Percentiles rank a stretch among this genome's conserved stretches.
Conservation (phyloP, 2,329 filamentous ascomycete genomes). For the Zopfia rhizophila region DNA sequence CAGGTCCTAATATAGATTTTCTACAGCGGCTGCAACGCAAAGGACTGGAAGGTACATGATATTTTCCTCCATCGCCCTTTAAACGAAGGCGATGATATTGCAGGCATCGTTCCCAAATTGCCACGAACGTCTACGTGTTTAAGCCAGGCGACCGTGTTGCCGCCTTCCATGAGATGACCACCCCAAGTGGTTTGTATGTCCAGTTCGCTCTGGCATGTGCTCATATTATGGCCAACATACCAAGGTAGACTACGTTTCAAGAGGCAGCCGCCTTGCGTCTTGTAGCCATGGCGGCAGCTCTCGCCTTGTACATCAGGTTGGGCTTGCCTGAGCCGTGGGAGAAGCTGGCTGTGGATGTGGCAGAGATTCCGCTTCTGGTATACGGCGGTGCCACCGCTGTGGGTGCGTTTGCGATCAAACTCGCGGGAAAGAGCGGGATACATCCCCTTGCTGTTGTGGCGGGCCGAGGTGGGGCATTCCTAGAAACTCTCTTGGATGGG, state of each 20-base stretch:
- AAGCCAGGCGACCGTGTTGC: slow-evolving; percentile 63
- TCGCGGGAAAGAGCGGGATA: slow-evolving; percentile 43
- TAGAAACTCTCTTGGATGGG: slow-evolving; percentile 44
- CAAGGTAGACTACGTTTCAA: slow-evolving; percentile 59
- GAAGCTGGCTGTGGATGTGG: neutral
- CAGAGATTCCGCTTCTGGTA: slow-evolving; percentile 33
- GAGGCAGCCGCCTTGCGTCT: slow-evolving; percentile 55
- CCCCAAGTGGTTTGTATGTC: slow-evolving; percentile 62
- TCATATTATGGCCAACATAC: slow-evolving; percentile 64
- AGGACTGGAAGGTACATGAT: too few relatives aligned
- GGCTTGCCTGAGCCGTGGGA: slow-evolving; percentile 50
- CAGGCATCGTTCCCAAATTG: slow-evolving; percentile 62
- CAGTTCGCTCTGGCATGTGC: slow-evolving; percentile 66
- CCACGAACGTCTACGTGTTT: slow-evolving; percentile 64
- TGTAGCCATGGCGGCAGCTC: slow-evolving; percentile 52
- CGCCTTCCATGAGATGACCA: slow-evolving; percentile 62
- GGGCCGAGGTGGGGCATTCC: slow-evolving; percentile 38
- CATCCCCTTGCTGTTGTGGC: slow-evolving; percentile 46
- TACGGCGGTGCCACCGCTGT: slow-evolving; percentile 48
- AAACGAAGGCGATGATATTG: slow-evolving; percentile 64
- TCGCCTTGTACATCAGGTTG: slow-evolving; percentile 52
- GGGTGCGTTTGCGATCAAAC: slow-evolving; percentile 43
- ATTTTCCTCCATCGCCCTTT: too few relatives aligned
- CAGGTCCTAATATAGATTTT: too few relatives aligned
- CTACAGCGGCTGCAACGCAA: too few relatives aligned